Evolutionary conservation across 2,329 filamentous ascomycete genomes (phyloP), one percentile per base, ranked within the genome.

Genomic region (Colletotrichum brevisporum): DNA sequence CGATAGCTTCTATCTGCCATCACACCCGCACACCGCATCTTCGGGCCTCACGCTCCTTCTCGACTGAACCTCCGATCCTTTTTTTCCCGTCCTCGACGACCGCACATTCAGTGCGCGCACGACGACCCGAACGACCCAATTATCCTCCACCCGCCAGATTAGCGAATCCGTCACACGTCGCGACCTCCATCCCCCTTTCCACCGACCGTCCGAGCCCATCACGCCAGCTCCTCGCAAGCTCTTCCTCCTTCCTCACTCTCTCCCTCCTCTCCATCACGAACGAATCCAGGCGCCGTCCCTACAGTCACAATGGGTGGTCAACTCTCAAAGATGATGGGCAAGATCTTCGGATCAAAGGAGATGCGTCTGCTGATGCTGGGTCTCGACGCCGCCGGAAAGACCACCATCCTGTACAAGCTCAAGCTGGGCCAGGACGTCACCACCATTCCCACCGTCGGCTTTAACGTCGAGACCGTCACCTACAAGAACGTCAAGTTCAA

Each of bases 401-500:
- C 96, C 55, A 98, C 96, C 65, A 98, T 98, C 78, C 91, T 99
- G 71, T 99, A 98, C 89, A 98, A 98, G 88, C 89, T 99, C 79
- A 98, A 98, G 89, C 91, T 98, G 70, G 95, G 95, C 83, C 94
- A 98, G 87, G 95, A 97, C 80, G 95, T 98, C 77, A 98, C 96
- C 71, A 98, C 96, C 60, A 98, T 98, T 79, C 96, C 96, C 54
- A 99, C 96, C 41, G 96, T 99, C 76, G 96, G 95, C 75, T 98
- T 98, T 89, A 98, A 98, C 88, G 96, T 98, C 82, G 95, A 98
- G 88, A 97, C 94, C 5, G 95, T 98, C 77, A 97, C 95, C 75
- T 98, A 97, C 88, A 98, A 98, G 89, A 98, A 98, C 82, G 95
- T 98, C 83, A 97, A 98, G 84, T 98, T 98, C 87, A 98, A 97